Percentiles rank a stretch among this genome's conserved stretches.
These are phyloP conservation scores for Candida incommunis DNA, from an alignment of 805 yeast genomes.

Conservation along the genomic window DNA sequence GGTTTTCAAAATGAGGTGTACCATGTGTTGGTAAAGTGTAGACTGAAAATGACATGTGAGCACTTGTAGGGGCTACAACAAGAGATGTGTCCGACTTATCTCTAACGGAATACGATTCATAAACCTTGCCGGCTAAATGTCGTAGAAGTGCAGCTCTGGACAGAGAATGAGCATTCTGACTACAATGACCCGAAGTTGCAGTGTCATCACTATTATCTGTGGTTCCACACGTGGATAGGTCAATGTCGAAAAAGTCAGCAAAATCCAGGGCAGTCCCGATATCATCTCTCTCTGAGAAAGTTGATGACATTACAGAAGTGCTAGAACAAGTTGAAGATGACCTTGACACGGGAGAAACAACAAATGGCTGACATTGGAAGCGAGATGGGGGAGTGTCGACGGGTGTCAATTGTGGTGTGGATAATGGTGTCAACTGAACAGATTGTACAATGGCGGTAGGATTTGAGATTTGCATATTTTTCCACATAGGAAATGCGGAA, in stretches of 20 bases:
- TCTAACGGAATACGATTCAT: not conserved
- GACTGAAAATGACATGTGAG: slow-evolving; percentile 11
- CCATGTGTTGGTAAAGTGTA: slow-evolving; percentile 13
- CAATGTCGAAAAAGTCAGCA: too few relatives aligned
- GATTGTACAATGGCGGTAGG: not conserved
- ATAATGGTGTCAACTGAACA: not conserved
- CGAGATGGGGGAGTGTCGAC: not conserved
- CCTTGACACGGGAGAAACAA: not conserved
- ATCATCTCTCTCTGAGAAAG: not conserved
- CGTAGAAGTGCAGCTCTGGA: not conserved
- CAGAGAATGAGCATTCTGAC: not conserved
- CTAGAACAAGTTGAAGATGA: slow-evolving; percentile 1
- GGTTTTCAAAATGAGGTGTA: slow-evolving; percentile 9
- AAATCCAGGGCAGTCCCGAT: not conserved
- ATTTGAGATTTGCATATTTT: too few relatives aligned
- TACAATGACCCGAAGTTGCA: not conserved
- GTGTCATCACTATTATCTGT: not conserved
- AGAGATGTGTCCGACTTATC: not conserved
- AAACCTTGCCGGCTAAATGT: not conserved
- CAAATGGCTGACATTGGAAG: not conserved
- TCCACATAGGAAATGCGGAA: not conserved
- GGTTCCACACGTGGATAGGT: too few relatives aligned
- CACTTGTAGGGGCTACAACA: slow-evolving; percentile 8
- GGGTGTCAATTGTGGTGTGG: not conserved
- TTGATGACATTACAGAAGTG: not conserved